Evolutionary conservation across 192 early-diverging fungal species (phyloP).

Genomic region (Backusella circina): DNA sequence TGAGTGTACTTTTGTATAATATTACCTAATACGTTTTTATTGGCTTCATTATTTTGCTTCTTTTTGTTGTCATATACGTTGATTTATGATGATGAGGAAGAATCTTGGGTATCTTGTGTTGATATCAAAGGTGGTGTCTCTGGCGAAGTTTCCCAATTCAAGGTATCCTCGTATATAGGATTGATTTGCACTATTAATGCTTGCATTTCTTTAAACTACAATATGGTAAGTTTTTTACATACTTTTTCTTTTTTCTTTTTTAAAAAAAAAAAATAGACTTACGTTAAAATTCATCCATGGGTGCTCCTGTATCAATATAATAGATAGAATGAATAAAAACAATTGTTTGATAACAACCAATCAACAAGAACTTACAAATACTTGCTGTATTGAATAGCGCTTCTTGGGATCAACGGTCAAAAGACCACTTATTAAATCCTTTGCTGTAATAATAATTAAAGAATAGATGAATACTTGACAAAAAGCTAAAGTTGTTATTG

Average conservation of each 20-base stretch:
- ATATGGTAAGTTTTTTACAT: not conserved
- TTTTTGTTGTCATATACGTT: not conserved
- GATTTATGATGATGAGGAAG: not conserved
- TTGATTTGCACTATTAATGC: not conserved
- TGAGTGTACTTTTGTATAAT: not conserved
- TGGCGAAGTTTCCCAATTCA: not conserved
- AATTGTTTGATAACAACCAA: not conserved
- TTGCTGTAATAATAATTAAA: conserved; percentile 33
- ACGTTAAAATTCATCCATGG: not conserved
- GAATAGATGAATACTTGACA: not conserved
- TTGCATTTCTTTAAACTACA: not conserved
- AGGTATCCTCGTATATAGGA: not conserved
- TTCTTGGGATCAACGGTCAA: conserved; percentile 54
- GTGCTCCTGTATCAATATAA: not conserved
- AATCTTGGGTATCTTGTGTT: not conserved
- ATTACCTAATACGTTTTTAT: not conserved
- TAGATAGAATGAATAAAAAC: not conserved
- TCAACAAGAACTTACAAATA: not conserved
- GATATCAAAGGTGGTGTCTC: not conserved
- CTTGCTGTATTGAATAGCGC: conserved; percentile 46
- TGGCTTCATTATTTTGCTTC: not conserved
- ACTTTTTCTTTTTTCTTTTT: too few relatives aligned
- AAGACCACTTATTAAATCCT: conserved; percentile 58
- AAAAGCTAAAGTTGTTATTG: not conserved
- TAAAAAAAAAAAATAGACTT: not conserved